A percentile compares a stretch with the other conserved stretches of the same genome.
These are phyloP conservation scores for Acrocalymma vagum DNA, from an alignment of 2,329 filamentous ascomycete genomes.

Conservation along the genomic window DNA sequence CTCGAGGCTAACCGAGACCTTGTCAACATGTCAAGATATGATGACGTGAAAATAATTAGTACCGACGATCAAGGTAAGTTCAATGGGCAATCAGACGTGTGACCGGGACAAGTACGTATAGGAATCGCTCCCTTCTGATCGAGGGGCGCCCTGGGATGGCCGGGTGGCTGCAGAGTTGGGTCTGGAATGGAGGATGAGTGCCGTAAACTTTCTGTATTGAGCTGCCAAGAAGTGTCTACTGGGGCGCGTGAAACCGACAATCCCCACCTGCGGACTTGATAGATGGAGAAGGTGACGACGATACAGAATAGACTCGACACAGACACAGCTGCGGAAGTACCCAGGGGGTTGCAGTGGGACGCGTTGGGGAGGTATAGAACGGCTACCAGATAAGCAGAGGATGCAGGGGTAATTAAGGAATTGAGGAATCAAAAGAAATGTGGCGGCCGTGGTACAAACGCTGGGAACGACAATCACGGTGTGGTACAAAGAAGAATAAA, in stretches of 20 bases:
- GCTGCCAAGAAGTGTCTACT: constrained; percentile 33
- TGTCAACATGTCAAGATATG: too few species aligned
- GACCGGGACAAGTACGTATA: constrained; percentile 10
- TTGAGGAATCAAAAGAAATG: constrained; percentile 22
- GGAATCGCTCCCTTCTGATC: constrained; percentile 11
- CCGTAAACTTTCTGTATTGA: constrained; percentile 36
- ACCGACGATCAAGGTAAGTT: constrained; percentile 6
- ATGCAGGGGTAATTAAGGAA: constrained; percentile 25
- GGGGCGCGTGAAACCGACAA: constrained; percentile 28
- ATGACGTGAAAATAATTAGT: constrained; percentile 17
- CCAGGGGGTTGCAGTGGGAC: too few species aligned
- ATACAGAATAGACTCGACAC: constrained; percentile 23
- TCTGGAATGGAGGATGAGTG: constrained; percentile 12
- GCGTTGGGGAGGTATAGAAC: constrained; percentile 10
- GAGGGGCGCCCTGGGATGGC: constrained; percentile 5
- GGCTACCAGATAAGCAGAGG: constrained; percentile 29
- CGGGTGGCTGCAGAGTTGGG: constrained; percentile 22
- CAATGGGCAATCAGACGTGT: constrained; percentile 18
- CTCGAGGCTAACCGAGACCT: too few species aligned
- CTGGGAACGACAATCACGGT: constrained; percentile 9
- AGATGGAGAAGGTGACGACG: constrained; percentile 13
- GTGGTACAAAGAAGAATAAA: constrained; percentile 30
- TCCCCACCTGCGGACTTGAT: constrained; percentile 13
- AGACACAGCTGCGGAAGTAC: constrained; percentile 16
- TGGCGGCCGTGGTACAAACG: constrained; percentile 25